Percentiles rank a stretch among this genome's conserved stretches.
These are phyloP conservation scores for Buxus sempervirens DNA, from an alignment of 164 flowering plant genomes.

Conservation along the genomic window DNA sequence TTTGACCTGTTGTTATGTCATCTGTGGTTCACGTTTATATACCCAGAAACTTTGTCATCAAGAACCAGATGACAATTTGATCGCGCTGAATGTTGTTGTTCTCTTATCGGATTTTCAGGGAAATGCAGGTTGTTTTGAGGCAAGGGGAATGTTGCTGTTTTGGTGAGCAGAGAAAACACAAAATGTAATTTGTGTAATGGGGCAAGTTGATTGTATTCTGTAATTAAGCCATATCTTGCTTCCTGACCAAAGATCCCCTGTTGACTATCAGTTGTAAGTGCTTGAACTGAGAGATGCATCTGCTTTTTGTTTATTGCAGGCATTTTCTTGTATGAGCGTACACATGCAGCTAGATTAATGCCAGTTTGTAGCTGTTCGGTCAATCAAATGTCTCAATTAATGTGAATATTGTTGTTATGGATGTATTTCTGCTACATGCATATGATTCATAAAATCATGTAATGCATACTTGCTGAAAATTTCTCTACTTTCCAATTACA, in stretches of 20 bases:
- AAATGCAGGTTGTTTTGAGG: constrained; percentile 8
- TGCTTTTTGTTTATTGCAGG: constrained; percentile 25
- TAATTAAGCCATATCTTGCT: background rate
- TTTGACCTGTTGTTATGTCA: background rate
- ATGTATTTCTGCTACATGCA: too few species aligned
- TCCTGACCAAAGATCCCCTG: background rate
- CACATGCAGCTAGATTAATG: constrained; percentile 18
- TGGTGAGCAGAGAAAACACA: constrained; percentile 10
- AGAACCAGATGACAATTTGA: background rate
- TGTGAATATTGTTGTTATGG: constrained; percentile 39
- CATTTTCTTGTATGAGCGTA: constrained; percentile 35
- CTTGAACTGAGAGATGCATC: constrained; percentile 23
- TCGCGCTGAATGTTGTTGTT: background rate
- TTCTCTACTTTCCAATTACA: too few species aligned
- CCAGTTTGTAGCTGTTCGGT: constrained; percentile 23
- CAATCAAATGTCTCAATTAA: constrained; percentile 3
- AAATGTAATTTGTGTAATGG: background rate
- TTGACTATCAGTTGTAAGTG: constrained; percentile 12
- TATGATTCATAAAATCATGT: too few species aligned
- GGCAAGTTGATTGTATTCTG: background rate
- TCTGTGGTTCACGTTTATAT: background rate
- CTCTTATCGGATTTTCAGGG: constrained; percentile 20
- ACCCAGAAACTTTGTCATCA: background rate
- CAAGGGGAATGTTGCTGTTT: constrained; percentile 4
- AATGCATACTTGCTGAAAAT: too few species aligned